Percentiles rank a stretch among this genome's conserved stretches.
Evolutionary conservation across 2,329 filamentous ascomycete genomes (phyloP).

Genomic region (Cordyceps militaris): DNA sequence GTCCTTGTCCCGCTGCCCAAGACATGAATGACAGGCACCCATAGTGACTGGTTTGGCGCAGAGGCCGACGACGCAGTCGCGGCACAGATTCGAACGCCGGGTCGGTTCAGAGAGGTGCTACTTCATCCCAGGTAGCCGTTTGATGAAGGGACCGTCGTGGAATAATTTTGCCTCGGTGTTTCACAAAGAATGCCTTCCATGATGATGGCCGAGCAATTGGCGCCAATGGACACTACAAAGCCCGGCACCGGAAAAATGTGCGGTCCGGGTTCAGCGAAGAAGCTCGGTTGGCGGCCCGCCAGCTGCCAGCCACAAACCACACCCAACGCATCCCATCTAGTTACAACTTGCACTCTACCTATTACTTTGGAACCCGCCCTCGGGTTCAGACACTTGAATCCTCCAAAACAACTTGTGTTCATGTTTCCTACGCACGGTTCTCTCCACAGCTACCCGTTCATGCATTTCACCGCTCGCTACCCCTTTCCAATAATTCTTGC

Average conservation of each 20-base stretch:
- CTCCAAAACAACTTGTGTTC: not conserved
- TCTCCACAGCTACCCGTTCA: not conserved
- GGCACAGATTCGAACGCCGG: not conserved
- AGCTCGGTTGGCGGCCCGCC: too few species aligned
- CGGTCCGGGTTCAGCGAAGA: not conserved
- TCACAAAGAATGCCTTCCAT: not conserved
- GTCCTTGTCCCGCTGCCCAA: slow-evolving; percentile 45
- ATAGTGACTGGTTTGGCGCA: slow-evolving; percentile 28
- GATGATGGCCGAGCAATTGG: not conserved
- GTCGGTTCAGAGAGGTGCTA: not conserved
- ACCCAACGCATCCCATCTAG: too few species aligned
- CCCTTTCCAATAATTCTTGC: not conserved
- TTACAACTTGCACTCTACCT: not conserved
- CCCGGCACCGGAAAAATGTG: not conserved
- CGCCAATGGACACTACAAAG: not conserved
- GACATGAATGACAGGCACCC: slow-evolving; percentile 56
- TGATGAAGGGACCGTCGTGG: not conserved
- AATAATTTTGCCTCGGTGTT: not conserved
- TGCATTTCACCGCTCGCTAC: not conserved
- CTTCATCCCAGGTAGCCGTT: slow-evolving; percentile 1
- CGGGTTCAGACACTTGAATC: too few species aligned
- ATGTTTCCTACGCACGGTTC: not conserved
- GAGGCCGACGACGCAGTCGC: not conserved
- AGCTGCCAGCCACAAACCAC: too few species aligned
- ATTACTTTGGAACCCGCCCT: too few species aligned